phyloP scores from a whole-genome alignment of 352 stramenopile genomes.

The Globisporangium barbulae region DNA sequence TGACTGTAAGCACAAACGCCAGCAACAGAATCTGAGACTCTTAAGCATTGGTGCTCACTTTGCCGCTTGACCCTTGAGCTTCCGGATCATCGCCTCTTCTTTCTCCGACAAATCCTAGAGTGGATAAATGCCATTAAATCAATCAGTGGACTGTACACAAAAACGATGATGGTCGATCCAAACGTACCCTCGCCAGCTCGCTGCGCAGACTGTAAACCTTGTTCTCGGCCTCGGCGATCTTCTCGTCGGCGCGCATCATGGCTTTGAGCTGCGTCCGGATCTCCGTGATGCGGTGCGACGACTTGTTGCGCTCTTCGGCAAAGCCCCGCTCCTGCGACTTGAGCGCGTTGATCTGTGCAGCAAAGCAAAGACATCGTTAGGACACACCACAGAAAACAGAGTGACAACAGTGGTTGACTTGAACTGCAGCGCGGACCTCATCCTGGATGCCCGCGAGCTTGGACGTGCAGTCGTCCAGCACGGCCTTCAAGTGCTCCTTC shows the following conservation, averaged over 20 bases:
- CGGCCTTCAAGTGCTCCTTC: conserved; percentile 53
- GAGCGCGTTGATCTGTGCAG: conserved; percentile 43
- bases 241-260: conserved; percentile 73
- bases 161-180: not conserved
- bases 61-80: conserved; percentile 61
- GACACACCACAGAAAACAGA: not conserved
- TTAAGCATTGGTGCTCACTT: conserved; percentile 41
- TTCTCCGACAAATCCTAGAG: conserved; percentile 70
- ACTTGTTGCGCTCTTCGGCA: conserved; percentile 53
- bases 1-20: not conserved
- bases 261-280: conserved; percentile 64
- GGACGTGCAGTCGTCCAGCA: conserved; percentile 37
- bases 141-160: not conserved
- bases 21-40: not conserved
- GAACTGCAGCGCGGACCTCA: conserved; percentile 30
- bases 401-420: not conserved
- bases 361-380: not conserved
- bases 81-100: conserved; percentile 69
- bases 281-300: conserved; percentile 56
- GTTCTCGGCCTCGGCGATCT: conserved; percentile 65
- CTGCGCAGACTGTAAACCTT: conserved; percentile 69
- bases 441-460: conserved; percentile 46
- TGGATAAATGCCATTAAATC: not conserved
- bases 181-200: conserved; percentile 61
- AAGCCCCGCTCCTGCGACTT: conserved; percentile 67